Percentiles rank a stretch among this genome's conserved stretches.
These are phyloP conservation scores for Vachellia pachyceras DNA, from an alignment of 306 rosid genomes.

Conservation along the genomic window DNA sequence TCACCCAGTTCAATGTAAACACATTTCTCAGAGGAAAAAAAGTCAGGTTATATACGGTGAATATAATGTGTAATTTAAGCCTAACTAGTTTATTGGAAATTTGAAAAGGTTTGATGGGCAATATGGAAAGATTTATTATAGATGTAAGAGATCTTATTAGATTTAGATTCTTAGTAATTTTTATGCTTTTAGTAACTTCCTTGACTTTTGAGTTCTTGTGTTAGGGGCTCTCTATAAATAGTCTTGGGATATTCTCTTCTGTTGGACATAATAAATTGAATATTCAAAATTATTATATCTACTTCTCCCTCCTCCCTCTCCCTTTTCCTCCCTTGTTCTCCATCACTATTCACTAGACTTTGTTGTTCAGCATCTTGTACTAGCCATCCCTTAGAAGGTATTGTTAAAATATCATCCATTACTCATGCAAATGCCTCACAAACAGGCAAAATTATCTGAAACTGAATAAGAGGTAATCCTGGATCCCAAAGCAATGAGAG, in stretches of 20 bases:
- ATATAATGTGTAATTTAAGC: neutral
- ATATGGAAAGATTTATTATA: neutral
- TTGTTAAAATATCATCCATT: too few species aligned
- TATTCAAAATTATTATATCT: neutral
- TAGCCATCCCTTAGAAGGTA: too few species aligned
- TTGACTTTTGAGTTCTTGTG: neutral
- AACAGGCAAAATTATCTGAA: constrained; percentile 10
- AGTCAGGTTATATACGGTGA: neutral
- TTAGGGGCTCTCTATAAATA: neutral
- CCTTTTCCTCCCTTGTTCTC: neutral
- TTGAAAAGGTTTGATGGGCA: neutral
- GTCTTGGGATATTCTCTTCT: neutral
- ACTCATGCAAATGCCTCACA: constrained; percentile 11
- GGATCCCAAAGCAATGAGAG: constrained; percentile 33
- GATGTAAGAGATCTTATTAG: neutral
- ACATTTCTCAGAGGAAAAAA: neutral
- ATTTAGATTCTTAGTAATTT: neutral
- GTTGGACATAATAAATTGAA: neutral
- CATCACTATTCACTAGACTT: neutral
- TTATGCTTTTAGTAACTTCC: neutral
- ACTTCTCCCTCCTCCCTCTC: neutral
- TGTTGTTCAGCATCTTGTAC: too few species aligned
- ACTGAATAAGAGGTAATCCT: constrained; percentile 1
- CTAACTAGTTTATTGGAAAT: neutral
- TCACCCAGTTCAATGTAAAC: neutral